phyloP scores from a whole-genome alignment of 1,139 yeast genomes.

The Lodderomyces parapsilosis region DNA sequence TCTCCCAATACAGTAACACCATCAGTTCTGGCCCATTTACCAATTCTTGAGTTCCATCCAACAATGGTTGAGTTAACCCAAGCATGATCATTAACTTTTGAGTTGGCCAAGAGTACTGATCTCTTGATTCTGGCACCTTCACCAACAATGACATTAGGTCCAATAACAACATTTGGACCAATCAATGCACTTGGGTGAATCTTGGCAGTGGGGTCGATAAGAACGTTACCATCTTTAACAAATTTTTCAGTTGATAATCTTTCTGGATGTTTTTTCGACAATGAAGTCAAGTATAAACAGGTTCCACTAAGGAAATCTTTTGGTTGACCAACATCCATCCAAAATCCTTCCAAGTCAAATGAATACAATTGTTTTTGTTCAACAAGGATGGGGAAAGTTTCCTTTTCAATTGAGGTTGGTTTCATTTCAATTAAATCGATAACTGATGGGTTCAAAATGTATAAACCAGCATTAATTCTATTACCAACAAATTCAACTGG shows the following conservation, averaged over 20 bases:
- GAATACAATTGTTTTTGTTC: constrained; percentile 88
- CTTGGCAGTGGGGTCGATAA: constrained; percentile 93
- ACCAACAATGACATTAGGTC: constrained; percentile 94
- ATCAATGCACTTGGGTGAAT: constrained; percentile 91
- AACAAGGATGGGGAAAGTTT: constrained; percentile 96
- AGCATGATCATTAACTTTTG: constrained; percentile 94
- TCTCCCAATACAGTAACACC: constrained; percentile 98
- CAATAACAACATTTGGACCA: constrained; percentile 98
- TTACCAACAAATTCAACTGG: constrained; percentile 99
- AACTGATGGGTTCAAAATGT: constrained; percentile 94
- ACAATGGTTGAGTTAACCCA: constrained; percentile 97
- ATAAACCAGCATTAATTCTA: constrained; percentile 96
- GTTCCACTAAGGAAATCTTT: constrained; percentile 98
- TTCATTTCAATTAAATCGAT: constrained; percentile 95
- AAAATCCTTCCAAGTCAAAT: constrained; percentile 97
- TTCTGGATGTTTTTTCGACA: constrained; percentile 77
- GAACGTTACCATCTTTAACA: constrained; percentile 83
- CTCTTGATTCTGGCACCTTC: constrained; percentile 99
- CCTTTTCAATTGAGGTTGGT: constrained; percentile 99
- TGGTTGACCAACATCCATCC: constrained; percentile 99
- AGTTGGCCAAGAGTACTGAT: constrained; percentile 89
- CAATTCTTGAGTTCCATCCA: constrained; percentile 99
- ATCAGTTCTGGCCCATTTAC: constrained; percentile 99
- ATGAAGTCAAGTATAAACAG: constrained; percentile 83
- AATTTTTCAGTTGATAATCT: constrained; percentile 64